Evolutionary conservation across 169 alveolate species (phyloP).

Genomic region (Eimeria tenella): DNA sequence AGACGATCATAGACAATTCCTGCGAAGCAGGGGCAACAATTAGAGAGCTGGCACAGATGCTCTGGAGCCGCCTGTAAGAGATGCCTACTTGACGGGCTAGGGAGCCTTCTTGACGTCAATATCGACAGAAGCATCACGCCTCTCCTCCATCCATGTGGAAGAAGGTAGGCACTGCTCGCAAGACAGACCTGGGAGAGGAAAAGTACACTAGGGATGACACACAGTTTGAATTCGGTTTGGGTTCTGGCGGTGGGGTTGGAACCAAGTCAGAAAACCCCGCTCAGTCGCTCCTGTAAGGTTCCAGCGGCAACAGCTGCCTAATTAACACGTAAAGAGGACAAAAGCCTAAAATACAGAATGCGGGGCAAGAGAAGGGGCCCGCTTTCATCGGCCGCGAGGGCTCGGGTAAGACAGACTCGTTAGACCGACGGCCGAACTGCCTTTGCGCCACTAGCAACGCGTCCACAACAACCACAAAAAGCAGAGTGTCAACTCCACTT

Average conservation of each 20-base stretch:
- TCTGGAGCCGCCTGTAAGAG: constrained; percentile 17
- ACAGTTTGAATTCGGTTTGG: background rate
- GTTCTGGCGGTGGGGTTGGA: constrained; percentile 63
- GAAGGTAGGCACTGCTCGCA: constrained; percentile 49
- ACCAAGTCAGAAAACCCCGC: constrained; percentile 19
- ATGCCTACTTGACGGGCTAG: constrained; percentile 14
- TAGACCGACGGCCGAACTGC: constrained; percentile 57
- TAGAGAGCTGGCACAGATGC: constrained; percentile 34
- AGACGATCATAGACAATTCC: background rate
- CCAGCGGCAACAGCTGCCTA: background rate
- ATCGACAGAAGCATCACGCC: constrained; percentile 68
- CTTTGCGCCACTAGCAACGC: constrained; percentile 43
- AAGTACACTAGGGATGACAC: constrained; percentile 1
- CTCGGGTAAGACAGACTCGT: constrained; percentile 56
- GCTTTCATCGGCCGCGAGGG: constrained; percentile 18
- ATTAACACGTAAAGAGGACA: constrained; percentile 20
- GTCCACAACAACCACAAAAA: constrained; percentile 43
- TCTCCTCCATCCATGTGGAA: constrained; percentile 25
- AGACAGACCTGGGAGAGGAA: constrained; percentile 20
- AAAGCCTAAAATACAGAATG: constrained; percentile 9
- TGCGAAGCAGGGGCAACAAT: background rate
- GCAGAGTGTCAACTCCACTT: constrained; percentile 50
- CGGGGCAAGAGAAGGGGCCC: constrained; percentile 63
- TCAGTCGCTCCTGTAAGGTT: background rate
- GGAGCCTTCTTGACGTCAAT: constrained; percentile 43